Conservation (phyloP, 352 stramenopile species). For the Phytophthora agathidicida region DNA sequence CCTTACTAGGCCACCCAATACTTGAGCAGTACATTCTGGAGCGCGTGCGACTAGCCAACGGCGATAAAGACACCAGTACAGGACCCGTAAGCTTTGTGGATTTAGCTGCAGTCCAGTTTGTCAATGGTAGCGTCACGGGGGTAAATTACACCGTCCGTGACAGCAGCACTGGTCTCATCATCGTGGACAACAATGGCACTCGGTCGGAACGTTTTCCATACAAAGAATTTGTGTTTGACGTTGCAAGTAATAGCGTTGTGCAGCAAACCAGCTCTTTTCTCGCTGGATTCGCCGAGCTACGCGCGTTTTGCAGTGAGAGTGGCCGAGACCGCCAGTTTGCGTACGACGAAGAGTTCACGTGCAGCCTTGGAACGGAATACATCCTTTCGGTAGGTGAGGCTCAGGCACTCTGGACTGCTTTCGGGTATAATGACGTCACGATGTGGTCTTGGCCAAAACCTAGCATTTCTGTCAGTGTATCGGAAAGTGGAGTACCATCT, state of each 20-base stretch:
- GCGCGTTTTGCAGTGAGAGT: constrained; percentile 49
- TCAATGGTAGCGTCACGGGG: constrained; percentile 41
- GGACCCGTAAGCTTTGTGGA: constrained; percentile 25
- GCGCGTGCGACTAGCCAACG: constrained; percentile 18
- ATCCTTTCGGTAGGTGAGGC: constrained; percentile 23
- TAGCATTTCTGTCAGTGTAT: constrained; percentile 1
- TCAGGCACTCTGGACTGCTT: constrained; percentile 25
- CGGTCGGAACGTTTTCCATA: constrained; percentile 47
- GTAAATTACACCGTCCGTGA: constrained; percentile 32
- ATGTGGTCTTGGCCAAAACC: constrained; percentile 31
- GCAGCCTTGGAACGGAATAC: constrained; percentile 35
- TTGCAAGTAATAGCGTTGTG: background rate
- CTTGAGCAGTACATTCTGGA: constrained; percentile 44
- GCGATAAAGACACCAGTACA: background rate
- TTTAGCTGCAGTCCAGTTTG: constrained; percentile 53
- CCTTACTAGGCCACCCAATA: constrained; percentile 44
- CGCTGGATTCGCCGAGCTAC: constrained; percentile 48
- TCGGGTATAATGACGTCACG: constrained; percentile 32
- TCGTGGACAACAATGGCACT: constrained; percentile 37
- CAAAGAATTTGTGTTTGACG: constrained; percentile 36
- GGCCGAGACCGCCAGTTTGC: constrained; percentile 31
- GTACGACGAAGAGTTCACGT: constrained; percentile 33
- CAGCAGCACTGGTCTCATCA: background rate
- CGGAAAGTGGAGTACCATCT: constrained; percentile 8
- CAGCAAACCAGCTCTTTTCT: constrained; percentile 19